Base-by-base conservation (phyloP, 169 alveolate genomes). In the Eimeria tenella region DNA sequence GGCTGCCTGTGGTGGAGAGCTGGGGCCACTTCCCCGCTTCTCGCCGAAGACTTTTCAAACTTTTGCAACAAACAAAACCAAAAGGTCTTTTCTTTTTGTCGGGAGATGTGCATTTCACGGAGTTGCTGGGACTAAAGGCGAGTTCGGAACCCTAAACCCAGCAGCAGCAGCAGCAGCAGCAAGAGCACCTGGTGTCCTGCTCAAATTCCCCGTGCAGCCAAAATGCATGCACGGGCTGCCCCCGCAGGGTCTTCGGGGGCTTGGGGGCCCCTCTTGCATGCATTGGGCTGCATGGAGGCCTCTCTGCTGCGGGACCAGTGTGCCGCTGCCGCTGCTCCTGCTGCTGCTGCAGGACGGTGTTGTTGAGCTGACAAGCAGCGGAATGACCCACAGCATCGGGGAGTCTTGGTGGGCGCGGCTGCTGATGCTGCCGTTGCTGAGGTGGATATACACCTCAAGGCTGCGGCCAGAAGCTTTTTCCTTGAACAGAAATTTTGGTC, bases 81-180 rank as follows among this genome's bases (percentile, higher is more conserved):
- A 73, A 68, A 63, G 97, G 97, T 13, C 53, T 96, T 4, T 2
- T 96, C 5, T 84, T 96, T 49, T 90, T 96, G 15, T 96, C 97
- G 0, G 97, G 97, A 11, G 97, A 96, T 73, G 97, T 96, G 1
- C 97, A 96, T 77, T 96, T 82, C 79, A 96, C 95, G 9, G 96
- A 96, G 63, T 56, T 95, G n/a, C 89, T 90, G n/a, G 97, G 95
- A 50, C 10, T 53, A n/a, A 11, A 58, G n/a, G 93, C 49, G 10
- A 74, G 94, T 6, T 19, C 7, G 23, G 9, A 5, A 4, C 42
- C 42, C 2, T 31, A 31, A 31, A 2, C 42, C 4, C 42, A 31
- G 42, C 42, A 31, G 42, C 42, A 31, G 42, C 42, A 31, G 42
- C 42, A 31, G 42, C 42, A 31, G 42, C 42, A 31, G 42, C 42